Evolutionary conservation across 345 rosid genomes (phyloP).

Genomic region (Syzygium aqueum): DNA sequence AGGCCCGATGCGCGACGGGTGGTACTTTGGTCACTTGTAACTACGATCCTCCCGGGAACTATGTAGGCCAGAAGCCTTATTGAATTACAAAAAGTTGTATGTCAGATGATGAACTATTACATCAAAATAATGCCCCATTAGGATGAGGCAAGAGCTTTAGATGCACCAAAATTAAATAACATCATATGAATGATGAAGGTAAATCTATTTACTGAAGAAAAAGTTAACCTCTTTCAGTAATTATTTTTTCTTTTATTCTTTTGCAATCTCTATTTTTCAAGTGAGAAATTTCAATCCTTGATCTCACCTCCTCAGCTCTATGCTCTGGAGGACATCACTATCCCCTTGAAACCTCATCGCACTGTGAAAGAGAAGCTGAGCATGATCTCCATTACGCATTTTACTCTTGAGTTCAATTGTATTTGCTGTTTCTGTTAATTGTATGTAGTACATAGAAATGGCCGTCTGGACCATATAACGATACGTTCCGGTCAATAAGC

Average conservation of each 20-base stretch:
- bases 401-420: neutral
- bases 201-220: neutral
- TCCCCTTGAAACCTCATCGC: neutral
- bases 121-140: neutral
- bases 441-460: neutral
- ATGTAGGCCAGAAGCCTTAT: neutral
- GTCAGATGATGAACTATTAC: neutral
- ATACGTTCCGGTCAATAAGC: neutral
- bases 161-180: neutral
- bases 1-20: neutral
- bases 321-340: neutral
- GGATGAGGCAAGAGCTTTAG: neutral
- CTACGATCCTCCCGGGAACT: constrained; percentile 17
- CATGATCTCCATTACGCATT: neutral
- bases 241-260: neutral
- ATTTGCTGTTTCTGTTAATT: too few species aligned
- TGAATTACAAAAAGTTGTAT: neutral
- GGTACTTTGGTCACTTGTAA: constrained; percentile 14
- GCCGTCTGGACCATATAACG: neutral
- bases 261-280: neutral
- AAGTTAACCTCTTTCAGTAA: neutral
- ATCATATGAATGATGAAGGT: neutral
- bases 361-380: too few species aligned
- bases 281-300: neutral
- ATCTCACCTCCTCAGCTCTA: neutral